These are phyloP conservation scores for Actinomortierella wolfii DNA, from an alignment of 371 early-diverging fungal genomes.

Conservation along the genomic window DNA sequence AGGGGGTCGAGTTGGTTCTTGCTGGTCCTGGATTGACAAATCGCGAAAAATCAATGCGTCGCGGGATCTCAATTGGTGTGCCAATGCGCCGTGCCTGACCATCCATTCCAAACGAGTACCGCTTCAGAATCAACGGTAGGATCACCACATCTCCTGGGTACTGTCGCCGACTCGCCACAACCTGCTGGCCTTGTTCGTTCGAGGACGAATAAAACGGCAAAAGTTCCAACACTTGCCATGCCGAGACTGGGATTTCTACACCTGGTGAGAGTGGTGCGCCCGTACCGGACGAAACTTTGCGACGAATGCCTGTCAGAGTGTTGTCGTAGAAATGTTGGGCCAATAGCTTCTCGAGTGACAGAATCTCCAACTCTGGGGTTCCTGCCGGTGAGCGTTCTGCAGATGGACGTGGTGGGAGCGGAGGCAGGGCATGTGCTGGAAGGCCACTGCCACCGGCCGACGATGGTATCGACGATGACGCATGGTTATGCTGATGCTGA, in stretches of 20 bases:
- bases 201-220: conserved; percentile 62
- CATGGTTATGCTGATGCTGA: neutral
- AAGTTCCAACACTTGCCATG: conserved; percentile 64
- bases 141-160: conserved; percentile 57
- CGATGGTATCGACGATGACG: too few species aligned
- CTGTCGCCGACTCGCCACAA: conserved; percentile 50
- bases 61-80: conserved; percentile 51
- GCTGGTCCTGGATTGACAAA: conserved; percentile 49
- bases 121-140: conserved; percentile 59
- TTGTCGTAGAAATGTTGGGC: conserved; percentile 48
- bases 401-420: neutral
- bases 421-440: too few species aligned
- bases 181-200: conserved; percentile 58
- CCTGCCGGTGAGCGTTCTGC: neutral
- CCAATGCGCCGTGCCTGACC: conserved; percentile 48
- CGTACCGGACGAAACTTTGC: conserved; percentile 37
- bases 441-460: too few species aligned
- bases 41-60: conserved; percentile 53
- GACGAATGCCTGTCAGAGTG: conserved; percentile 47
- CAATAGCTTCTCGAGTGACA: conserved; percentile 48
- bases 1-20: conserved; percentile 2
- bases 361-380: conserved; percentile 12
- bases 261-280: conserved; percentile 41
- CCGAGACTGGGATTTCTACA: conserved; percentile 51
- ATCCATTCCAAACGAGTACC: conserved; percentile 50